phyloP scores from a whole-genome alignment of 139 green algal species.

The Chlorella vulgaris region DNA sequence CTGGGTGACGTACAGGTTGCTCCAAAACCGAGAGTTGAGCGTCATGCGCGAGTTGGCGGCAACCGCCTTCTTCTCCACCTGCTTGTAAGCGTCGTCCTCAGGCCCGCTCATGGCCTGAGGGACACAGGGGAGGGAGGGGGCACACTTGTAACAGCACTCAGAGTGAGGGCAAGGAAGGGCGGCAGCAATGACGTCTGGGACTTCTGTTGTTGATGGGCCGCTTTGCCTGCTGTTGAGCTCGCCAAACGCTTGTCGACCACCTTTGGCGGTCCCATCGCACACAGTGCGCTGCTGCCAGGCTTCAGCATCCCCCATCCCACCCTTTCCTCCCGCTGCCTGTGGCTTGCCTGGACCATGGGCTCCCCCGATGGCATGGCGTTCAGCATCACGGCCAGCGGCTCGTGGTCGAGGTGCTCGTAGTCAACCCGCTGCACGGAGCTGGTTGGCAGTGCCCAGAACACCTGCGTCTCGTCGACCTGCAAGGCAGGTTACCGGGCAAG shows the following conservation, averaged over 20 bases:
- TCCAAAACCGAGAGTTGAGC: constrained; percentile 34
- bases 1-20: constrained; percentile 44
- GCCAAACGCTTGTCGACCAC: too few relatives aligned
- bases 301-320: too few relatives aligned
- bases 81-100: constrained; percentile 7
- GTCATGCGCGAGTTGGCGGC: constrained; percentile 20
- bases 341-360: constrained; percentile 33
- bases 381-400: constrained; percentile 38
- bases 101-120: constrained; percentile 43
- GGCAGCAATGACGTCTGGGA: too few relatives aligned
- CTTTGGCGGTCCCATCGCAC: too few relatives aligned
- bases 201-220: too few relatives aligned
- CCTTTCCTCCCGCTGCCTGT: not conserved
- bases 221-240: too few relatives aligned
- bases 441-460: constrained; percentile 25
- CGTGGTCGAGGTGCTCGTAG: constrained; percentile 38
- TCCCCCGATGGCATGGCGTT: constrained; percentile 35
- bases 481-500: constrained; percentile 13
- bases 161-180: too few relatives aligned
- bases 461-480: constrained; percentile 58
- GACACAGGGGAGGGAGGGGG: not conserved
- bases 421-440: not conserved
- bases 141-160: not conserved
- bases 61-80: constrained; percentile 41
- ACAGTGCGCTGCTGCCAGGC: too few relatives aligned